Evolutionary conservation across 2,329 filamentous ascomycete genomes (phyloP).

Genomic region (Colletotrichum ledebouriae): DNA sequence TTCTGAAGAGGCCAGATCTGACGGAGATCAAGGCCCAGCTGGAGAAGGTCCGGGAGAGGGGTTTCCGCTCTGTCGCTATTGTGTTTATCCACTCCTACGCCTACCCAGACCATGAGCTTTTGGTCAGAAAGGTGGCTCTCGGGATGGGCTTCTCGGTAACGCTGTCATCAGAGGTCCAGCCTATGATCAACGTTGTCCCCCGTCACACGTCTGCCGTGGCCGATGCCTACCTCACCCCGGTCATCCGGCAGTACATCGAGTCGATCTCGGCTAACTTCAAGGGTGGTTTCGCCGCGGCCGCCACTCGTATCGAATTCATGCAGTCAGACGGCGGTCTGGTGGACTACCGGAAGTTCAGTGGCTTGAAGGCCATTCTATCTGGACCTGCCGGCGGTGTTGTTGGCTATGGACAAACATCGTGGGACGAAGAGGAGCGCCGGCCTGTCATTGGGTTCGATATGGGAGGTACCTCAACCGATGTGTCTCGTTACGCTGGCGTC

Average conservation of each 20-base stretch:
- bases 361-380: conserved; percentile 77
- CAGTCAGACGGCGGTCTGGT: conserved; percentile 69
- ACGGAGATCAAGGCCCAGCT: conserved; percentile 68
- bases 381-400: conserved; percentile 85
- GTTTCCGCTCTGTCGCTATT: conserved; percentile 66
- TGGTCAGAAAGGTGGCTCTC: conserved; percentile 52
- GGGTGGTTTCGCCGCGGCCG: conserved; percentile 50
- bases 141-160: conserved; percentile 59
- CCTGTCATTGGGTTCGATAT: conserved; percentile 84
- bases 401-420: conserved; percentile 80
- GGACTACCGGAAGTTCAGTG: conserved; percentile 74
- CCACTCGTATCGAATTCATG: conserved; percentile 78
- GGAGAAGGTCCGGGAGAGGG: conserved; percentile 70
- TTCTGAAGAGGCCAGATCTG: conserved; percentile 71
- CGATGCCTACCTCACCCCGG: conserved; percentile 59
- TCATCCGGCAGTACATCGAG: conserved; percentile 53
- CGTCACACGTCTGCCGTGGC: conserved; percentile 59
- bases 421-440: conserved; percentile 74
- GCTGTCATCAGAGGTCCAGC: conserved; percentile 53
- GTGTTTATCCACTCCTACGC: conserved; percentile 81
- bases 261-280: conserved; percentile 54
- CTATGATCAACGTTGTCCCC: conserved; percentile 61
- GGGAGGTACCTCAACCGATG: conserved; percentile 80
- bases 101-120: conserved; percentile 67
- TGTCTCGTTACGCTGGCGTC: conserved; percentile 72